These are phyloP conservation scores for Zanthoxylum bungeanum DNA, from an alignment of 345 rosid species.

Conservation along the genomic window DNA sequence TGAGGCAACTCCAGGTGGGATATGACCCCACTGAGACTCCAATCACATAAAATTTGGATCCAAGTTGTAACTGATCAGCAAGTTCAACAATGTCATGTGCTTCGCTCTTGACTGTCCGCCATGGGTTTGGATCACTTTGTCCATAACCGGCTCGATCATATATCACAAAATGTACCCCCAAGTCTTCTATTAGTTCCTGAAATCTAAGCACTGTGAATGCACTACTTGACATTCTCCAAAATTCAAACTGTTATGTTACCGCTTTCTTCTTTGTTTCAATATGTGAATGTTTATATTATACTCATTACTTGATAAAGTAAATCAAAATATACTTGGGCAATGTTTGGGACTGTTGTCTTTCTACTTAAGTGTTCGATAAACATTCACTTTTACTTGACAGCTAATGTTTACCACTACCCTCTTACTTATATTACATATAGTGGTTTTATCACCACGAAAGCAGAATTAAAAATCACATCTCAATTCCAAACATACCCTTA, in stretches of 20 bases:
- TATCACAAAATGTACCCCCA: constrained; percentile 61
- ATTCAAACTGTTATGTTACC: not conserved
- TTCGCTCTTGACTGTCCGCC: constrained; percentile 70
- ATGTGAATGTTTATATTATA: not conserved
- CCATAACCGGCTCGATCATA: constrained; percentile 94
- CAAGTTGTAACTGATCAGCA: constrained; percentile 65
- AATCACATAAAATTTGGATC: constrained; percentile 65
- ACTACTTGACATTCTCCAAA: not conserved
- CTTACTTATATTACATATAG: too few relatives aligned
- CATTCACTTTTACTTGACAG: not conserved
- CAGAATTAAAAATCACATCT: not conserved
- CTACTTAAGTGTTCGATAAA: not conserved
- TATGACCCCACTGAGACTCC: constrained; percentile 94
- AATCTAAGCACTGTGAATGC: constrained; percentile 35
- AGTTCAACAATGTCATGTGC: constrained; percentile 74
- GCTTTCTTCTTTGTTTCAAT: not conserved
- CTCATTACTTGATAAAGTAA: too few relatives aligned
- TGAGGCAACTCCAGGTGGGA: constrained; percentile 87
- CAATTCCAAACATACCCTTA: not conserved
- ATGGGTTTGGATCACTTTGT: constrained; percentile 73
- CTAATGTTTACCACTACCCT: not conserved
- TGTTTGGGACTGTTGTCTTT: too few relatives aligned
- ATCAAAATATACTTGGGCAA: too few relatives aligned
- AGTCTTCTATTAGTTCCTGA: constrained; percentile 69
- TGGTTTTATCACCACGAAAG: not conserved